Evolutionary conservation across 805 yeast species (phyloP).

Genomic region (Cyberlindnera petersonii): DNA sequence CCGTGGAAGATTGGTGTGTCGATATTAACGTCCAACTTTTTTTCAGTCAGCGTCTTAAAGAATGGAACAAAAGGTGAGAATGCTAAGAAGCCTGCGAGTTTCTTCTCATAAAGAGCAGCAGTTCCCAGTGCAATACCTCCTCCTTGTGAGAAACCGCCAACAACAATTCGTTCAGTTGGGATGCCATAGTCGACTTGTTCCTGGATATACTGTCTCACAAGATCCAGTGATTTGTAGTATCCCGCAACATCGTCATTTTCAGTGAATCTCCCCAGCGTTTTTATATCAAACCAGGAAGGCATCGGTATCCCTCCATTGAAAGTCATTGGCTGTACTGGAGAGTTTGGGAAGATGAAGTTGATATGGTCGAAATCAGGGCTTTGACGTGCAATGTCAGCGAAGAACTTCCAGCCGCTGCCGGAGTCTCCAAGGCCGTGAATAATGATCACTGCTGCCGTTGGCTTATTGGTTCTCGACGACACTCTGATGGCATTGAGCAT

Average conservation of each 20-base stretch:
- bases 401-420: slow-evolving; percentile 85
- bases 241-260: slow-evolving; percentile 48
- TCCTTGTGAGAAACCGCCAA: slow-evolving; percentile 97
- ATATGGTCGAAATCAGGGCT: slow-evolving; percentile 46
- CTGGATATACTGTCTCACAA: slow-evolving; percentile 42
- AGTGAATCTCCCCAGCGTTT: slow-evolving; percentile 45
- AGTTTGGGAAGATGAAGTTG: slow-evolving; percentile 86
- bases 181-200: slow-evolving; percentile 52
- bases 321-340: slow-evolving; percentile 70
- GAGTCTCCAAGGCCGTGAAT: slow-evolving; percentile 91
- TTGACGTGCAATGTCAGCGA: slow-evolving; percentile 58
- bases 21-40: slow-evolving; percentile 39
- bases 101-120: slow-evolving; percentile 47
- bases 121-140: slow-evolving; percentile 73
- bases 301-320: slow-evolving; percentile 59
- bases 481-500: slow-evolving; percentile 30
- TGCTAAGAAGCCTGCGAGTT: slow-evolving; percentile 74
- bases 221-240: slow-evolving; percentile 44
- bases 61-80: slow-evolving; percentile 68
- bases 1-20: slow-evolving; percentile 81
- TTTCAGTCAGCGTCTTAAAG: slow-evolving; percentile 17
- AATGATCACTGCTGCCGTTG: slow-evolving; percentile 66
- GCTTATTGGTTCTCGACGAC: slow-evolving; percentile 32
- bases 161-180: slow-evolving; percentile 61
- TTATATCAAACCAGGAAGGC: slow-evolving; percentile 89